Conservation (phyloP, 2,329 filamentous ascomycete genomes). For the Xylaria sp. region DNA sequence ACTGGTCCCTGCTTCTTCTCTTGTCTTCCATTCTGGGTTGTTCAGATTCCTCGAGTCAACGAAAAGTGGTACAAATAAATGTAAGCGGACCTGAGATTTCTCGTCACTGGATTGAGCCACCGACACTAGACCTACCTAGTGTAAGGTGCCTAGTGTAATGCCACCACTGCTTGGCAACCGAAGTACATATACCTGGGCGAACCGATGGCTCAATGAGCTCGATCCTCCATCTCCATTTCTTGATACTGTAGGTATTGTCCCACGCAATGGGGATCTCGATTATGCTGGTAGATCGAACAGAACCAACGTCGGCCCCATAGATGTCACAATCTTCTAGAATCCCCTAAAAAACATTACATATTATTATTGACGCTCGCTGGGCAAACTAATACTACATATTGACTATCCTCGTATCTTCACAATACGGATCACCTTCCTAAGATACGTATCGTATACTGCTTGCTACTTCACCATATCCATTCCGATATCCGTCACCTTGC, state of each 20-base stretch:
- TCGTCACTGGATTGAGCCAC: neutral
- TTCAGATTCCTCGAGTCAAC: neutral
- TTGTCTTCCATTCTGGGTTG: neutral
- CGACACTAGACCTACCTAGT: neutral
- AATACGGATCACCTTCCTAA: constrained; percentile 7
- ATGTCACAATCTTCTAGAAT: constrained; percentile 30
- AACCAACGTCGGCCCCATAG: constrained; percentile 26
- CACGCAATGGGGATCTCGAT: constrained; percentile 31
- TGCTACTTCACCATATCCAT: constrained; percentile 20
- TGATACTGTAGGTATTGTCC: constrained; percentile 10
- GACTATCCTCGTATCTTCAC: constrained; percentile 21
- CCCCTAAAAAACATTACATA: constrained; percentile 26
- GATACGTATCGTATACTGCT: no score
- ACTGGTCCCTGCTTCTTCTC: neutral
- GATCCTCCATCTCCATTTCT: constrained; percentile 9
- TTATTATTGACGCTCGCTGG: constrained; percentile 31
- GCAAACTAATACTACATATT: constrained; percentile 23
- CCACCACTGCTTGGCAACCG: constrained; percentile 1
- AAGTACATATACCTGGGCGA: constrained; percentile 12
- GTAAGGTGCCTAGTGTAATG: neutral
- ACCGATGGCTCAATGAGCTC: constrained; percentile 11
- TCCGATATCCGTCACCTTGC: constrained; percentile 9
- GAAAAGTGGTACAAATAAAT: neutral
- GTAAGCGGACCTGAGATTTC: neutral
- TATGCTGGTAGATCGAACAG: constrained; percentile 31